Evolutionary conservation across 257 asterid species (phyloP), one percentile per base, ranked within the genome.

Genomic region (Fraxinus quadrangulata): DNA sequence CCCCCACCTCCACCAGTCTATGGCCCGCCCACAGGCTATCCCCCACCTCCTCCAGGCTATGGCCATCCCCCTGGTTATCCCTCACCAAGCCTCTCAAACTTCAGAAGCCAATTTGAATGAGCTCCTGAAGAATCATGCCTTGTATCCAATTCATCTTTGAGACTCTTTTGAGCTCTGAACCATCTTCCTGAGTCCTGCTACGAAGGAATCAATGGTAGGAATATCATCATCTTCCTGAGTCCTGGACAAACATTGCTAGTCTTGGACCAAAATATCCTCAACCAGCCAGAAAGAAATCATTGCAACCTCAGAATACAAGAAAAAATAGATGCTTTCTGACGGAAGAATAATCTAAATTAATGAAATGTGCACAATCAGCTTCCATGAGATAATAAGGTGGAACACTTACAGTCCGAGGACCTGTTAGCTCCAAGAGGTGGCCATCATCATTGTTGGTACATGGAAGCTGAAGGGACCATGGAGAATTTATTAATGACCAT

Each of bases 401-500:
- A 75, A 75, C 19, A 77, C 98, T 92, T 87, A 96, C 99, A 61
- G 81, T 87, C 45, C 73, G 87, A 67, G 89, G 90, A 79, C 97
- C 98, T 63, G 78, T 80, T 66, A 96, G 82, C 92, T 93, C 96
- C 68, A 92, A 77, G 85, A 96, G 79, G 84, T 85, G 89, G 70
- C 89, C 89, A 13, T 93, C 98, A 37, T 85, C 85, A 74, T 82
- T 77, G 23, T 78, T 75, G 39, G 78, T 34, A 72, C 77, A 75
- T 51, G 89, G 97, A 80, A 89, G 79, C 84, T 80, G 82, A 78
- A 93, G 59, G 81, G 94, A 90, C 96, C 99, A 96, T 30, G 81
- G 87, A 36, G 97, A 86, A 82, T 89, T 87, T 59, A 85, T 84
- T 67, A 96, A 54, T 34, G 87, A 84, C 99, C 99, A 96, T 74